These are phyloP conservation scores for Nothophoma quercina DNA, from an alignment of 2,329 filamentous ascomycete genomes.

Conservation along the genomic window DNA sequence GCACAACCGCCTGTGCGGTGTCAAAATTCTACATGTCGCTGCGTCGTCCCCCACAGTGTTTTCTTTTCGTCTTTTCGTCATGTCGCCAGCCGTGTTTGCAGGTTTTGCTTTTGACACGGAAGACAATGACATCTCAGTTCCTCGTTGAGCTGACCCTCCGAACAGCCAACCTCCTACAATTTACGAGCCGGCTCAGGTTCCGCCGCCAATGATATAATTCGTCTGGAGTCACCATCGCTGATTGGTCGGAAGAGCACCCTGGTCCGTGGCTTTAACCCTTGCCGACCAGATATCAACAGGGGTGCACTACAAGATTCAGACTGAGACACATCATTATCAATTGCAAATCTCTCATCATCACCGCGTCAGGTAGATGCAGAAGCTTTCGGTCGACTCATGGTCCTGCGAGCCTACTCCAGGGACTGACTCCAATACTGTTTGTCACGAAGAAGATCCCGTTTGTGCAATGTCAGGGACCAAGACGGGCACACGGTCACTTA, in stretches of 20 bases:
- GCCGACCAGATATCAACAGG: slow-evolving; percentile 30
- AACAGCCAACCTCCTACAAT: slow-evolving; percentile 23
- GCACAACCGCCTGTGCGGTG: slow-evolving; percentile 34
- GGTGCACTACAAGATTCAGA: slow-evolving; percentile 25
- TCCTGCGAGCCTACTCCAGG: neutral
- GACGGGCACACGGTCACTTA: slow-evolving; percentile 20
- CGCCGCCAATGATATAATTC: slow-evolving; percentile 45
- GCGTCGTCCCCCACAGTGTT: slow-evolving; percentile 16
- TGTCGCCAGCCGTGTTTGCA: slow-evolving; percentile 8
- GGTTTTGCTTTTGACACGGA: slow-evolving; percentile 31
- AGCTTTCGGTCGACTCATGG: neutral
- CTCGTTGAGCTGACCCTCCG: slow-evolving; percentile 27
- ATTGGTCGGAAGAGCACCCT: slow-evolving; percentile 30
- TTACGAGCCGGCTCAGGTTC: slow-evolving; percentile 24
- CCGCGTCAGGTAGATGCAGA: slow-evolving; percentile 14
- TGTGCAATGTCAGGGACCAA: slow-evolving; percentile 14
- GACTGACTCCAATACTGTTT: slow-evolving; percentile 4
- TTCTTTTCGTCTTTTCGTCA: slow-evolving; percentile 1
- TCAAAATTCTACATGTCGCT: slow-evolving; percentile 32
- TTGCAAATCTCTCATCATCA: slow-evolving; percentile 19
- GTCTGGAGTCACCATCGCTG: slow-evolving; percentile 16
- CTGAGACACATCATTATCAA: slow-evolving; percentile 32
- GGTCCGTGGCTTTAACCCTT: slow-evolving; percentile 21
- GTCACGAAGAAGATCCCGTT: slow-evolving; percentile 6
- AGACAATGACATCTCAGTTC: slow-evolving; percentile 23